Evolutionary conservation across 2,329 filamentous ascomycete species (phyloP).

Genomic region (Emergomyces orientalis): DNA sequence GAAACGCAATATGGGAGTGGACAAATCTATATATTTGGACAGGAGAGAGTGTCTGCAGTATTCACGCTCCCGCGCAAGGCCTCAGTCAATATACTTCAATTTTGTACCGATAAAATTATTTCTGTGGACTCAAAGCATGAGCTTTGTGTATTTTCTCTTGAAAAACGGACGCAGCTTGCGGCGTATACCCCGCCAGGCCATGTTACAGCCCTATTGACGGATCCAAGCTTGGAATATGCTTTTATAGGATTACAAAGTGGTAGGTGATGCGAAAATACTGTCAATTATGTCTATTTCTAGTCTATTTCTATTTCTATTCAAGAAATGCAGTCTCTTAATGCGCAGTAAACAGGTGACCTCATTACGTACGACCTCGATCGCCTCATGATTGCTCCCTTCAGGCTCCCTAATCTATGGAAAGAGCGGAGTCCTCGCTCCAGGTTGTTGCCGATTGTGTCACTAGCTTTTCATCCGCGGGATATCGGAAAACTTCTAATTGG

Average conservation of each 20-base stretch:
- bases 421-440: slow-evolving; percentile 60
- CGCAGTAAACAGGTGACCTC: slow-evolving; percentile 54
- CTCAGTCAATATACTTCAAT: slow-evolving; percentile 69
- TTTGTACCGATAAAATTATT: slow-evolving; percentile 76
- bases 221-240: slow-evolving; percentile 88
- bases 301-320: not conserved
- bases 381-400: slow-evolving; percentile 64
- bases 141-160: slow-evolving; percentile 71
- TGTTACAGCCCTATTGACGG: slow-evolving; percentile 65
- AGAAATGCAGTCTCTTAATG: not conserved
- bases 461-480: slow-evolving; percentile 83
- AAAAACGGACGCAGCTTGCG: slow-evolving; percentile 55
- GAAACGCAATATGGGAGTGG: slow-evolving; percentile 78
- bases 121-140: slow-evolving; percentile 82
- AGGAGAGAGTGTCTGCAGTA: slow-evolving; percentile 66
- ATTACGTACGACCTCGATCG: slow-evolving; percentile 90
- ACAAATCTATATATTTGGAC: slow-evolving; percentile 82
- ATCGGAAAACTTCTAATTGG: slow-evolving; percentile 84
- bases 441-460: slow-evolving; percentile 57
- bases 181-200: slow-evolving; percentile 68
- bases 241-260: slow-evolving; percentile 72
- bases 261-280: slow-evolving; percentile 21
- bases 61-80: slow-evolving; percentile 61
- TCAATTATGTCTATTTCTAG: not conserved
- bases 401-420: slow-evolving; percentile 79